These are phyloP conservation scores for Calocera cornea DNA, from an alignment of 768 basidiomycete species.

Conservation along the genomic window DNA sequence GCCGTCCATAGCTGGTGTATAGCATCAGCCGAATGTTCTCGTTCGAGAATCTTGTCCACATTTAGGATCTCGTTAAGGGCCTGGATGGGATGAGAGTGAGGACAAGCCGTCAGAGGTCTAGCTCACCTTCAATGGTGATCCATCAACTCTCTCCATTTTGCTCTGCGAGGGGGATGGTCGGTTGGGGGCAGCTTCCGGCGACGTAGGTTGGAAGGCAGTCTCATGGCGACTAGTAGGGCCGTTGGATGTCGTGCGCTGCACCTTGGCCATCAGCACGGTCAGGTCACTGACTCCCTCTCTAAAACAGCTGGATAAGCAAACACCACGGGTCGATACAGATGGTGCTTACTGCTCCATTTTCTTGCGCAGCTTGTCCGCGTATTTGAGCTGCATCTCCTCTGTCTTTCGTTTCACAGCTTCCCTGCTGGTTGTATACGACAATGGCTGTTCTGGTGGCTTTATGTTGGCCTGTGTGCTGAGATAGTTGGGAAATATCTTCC, in stretches of 20 bases:
- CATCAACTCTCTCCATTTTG: constrained; percentile 38
- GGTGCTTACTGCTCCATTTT: constrained; percentile 49
- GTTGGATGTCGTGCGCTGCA: constrained; percentile 5
- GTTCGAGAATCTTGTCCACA: constrained; percentile 48
- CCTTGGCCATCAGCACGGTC: constrained; percentile 23
- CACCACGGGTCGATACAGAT: constrained; percentile 10
- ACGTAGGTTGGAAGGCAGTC: neutral
- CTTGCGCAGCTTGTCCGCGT: constrained; percentile 53
- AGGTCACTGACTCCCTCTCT: constrained; percentile 32
- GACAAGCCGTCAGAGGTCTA: constrained; percentile 32
- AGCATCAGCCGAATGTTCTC: constrained; percentile 57
- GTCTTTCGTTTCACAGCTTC: neutral
- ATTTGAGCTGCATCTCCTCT: constrained; percentile 20
- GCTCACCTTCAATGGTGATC: constrained; percentile 26
- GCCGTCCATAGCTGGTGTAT: constrained; percentile 77
- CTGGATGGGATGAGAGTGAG: constrained; percentile 29
- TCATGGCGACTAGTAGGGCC: constrained; percentile 2
- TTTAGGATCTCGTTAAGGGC: constrained; percentile 73
- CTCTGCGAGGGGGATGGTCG: neutral
- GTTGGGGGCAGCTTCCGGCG: neutral
- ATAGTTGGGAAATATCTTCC: neutral
- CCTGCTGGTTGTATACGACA: neutral
- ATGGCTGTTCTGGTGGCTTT: neutral
- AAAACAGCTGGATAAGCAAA: constrained; percentile 8
- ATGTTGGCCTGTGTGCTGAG: neutral